Evolutionary conservation across 2,329 filamentous ascomycete species (phyloP).

Genomic region (Lasiodiplodia hormozganensis): DNA sequence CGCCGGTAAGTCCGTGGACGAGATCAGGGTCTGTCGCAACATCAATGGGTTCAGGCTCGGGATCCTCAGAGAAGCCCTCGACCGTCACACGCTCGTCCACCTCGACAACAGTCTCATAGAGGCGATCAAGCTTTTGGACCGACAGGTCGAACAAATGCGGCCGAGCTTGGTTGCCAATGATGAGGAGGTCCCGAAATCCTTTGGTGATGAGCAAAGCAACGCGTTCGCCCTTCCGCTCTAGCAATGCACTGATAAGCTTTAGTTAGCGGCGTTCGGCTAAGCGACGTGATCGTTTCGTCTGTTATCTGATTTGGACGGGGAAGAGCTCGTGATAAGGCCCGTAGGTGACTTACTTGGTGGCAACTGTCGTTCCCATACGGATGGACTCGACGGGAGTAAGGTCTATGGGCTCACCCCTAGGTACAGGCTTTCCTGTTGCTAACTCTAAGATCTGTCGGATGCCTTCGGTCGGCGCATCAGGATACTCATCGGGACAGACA

Average conservation of each 20-base stretch:
- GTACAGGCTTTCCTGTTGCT: constrained; percentile 30
- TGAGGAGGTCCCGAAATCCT: constrained; percentile 70
- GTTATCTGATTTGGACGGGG: not conserved
- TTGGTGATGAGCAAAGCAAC: constrained; percentile 35
- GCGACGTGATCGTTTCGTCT: not conserved
- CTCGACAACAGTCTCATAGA: constrained; percentile 36
- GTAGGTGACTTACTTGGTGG: constrained; percentile 67
- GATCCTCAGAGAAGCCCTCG: constrained; percentile 36
- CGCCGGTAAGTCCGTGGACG: constrained; percentile 58
- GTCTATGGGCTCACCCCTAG: constrained; percentile 36
- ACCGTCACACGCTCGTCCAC: constrained; percentile 39
- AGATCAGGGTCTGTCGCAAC: constrained; percentile 30
- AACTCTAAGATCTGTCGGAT: constrained; percentile 41
- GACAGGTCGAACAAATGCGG: constrained; percentile 38
- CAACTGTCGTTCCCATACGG: constrained; percentile 68
- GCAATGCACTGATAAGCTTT: constrained; percentile 36
- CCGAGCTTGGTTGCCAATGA: constrained; percentile 38
- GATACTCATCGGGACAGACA: constrained; percentile 40
- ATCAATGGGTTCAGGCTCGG: constrained; percentile 26
- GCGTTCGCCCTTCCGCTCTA: constrained; percentile 33
- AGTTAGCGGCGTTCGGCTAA: not conserved
- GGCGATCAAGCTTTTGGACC: constrained; percentile 34
- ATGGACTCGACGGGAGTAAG: constrained; percentile 34
- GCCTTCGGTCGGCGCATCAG: constrained; percentile 43
- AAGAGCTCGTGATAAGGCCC: not conserved